A percentile compares a stretch with the other conserved stretches of the same genome.
phyloP scores from a whole-genome alignment of 139 green algal genomes.

The Eudorina sp. region DNA sequence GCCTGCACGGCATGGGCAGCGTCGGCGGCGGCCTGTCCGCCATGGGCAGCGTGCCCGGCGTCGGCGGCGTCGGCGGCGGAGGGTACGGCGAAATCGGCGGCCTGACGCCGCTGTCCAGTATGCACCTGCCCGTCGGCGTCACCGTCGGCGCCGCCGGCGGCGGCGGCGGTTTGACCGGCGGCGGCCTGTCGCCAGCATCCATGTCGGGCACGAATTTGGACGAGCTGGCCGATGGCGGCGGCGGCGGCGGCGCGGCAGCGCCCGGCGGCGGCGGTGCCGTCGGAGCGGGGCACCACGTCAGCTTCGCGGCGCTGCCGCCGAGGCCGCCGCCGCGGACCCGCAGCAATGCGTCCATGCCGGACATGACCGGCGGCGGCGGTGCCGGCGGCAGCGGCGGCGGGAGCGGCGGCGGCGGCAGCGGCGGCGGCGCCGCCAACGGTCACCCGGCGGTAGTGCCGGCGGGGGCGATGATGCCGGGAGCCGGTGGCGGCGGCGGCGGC shows the following conservation, averaged over 20 bases:
- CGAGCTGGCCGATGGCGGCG: slow-evolving; percentile 26
- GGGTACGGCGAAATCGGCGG: slow-evolving; percentile 25
- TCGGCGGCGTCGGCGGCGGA: neutral
- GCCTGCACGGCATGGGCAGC: neutral
- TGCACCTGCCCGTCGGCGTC: neutral
- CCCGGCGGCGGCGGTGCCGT: neutral
- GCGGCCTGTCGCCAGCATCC: slow-evolving; percentile 23
- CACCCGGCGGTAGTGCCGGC: neutral
- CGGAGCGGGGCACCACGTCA: slow-evolving; percentile 37
- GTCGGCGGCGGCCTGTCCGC: neutral
- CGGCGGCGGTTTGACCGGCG: neutral
- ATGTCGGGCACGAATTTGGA: slow-evolving; percentile 31
- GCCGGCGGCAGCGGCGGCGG: neutral
- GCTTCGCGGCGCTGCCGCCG: slow-evolving; percentile 30
- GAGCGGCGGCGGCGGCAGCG: neutral
- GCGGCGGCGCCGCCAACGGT: neutral
- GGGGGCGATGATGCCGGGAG: too few relatives aligned
- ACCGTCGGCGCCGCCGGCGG: neutral
- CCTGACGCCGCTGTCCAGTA: slow-evolving; percentile 3
- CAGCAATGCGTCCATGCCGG: slow-evolving; percentile 42
- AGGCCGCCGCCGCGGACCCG: slow-evolving; percentile 19
- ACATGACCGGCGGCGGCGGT: neutral
- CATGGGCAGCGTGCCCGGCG: neutral
- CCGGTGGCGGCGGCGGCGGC: neutral
- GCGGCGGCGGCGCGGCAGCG: slow-evolving; percentile 12